Percentiles rank a stretch among this genome's conserved stretches.
Conservation (phyloP, 2,329 filamentous ascomycete genomes). For the Alternaria alternata region DNA sequence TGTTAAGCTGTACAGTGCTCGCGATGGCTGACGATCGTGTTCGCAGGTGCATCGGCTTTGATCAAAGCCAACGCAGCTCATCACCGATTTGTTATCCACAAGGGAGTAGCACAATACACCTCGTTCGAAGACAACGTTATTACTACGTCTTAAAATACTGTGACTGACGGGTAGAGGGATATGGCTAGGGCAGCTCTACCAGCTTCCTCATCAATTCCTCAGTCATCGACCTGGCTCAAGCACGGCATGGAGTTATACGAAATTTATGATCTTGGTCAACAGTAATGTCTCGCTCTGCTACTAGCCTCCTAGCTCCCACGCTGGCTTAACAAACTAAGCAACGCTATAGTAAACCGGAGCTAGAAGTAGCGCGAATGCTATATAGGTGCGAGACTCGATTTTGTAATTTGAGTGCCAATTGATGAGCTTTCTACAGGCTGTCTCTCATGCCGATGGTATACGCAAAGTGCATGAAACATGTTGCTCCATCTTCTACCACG, state of each 20-base stretch:
- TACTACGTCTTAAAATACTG: not conserved
- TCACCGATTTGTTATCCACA: not conserved
- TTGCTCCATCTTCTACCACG: not conserved
- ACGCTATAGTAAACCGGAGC: not conserved
- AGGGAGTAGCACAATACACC: not conserved
- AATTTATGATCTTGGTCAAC: not conserved
- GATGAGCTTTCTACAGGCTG: not conserved
- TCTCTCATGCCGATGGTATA: not conserved
- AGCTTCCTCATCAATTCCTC: not conserved
- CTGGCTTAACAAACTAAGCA: not conserved
- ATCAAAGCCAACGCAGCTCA: not conserved
- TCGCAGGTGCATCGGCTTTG: not conserved
- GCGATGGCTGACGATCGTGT: not conserved
- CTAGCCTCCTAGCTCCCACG: not conserved
- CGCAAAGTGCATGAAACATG: not conserved
- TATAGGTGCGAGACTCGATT: not conserved
- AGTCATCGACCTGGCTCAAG: not conserved
- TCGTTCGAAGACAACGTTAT: not conserved
- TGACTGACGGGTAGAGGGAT: not conserved
- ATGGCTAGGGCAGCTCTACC: not conserved
- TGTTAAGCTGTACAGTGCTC: too few relatives aligned
- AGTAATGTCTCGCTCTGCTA: not conserved
- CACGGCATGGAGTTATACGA: not conserved
- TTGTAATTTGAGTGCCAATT: rapidly evolving
- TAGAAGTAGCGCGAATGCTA: not conserved